Percentiles rank a stretch among this genome's conserved stretches.
Evolutionary conservation across 371 early-diverging fungal genomes (phyloP).

Genomic region (Smittium culicis): DNA sequence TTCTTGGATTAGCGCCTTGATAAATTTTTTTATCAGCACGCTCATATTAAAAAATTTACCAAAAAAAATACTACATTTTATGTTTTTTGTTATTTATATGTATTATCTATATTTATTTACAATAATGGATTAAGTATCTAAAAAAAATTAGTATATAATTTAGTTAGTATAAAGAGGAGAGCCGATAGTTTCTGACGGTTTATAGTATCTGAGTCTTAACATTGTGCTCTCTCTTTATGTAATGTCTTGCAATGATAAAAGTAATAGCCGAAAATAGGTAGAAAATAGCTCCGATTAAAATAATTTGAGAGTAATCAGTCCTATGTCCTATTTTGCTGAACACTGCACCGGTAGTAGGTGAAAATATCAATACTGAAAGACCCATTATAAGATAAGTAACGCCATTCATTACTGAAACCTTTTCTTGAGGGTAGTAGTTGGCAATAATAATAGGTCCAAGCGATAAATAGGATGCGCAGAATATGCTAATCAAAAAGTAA

Average conservation of each 20-base stretch:
- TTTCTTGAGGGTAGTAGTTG: background rate
- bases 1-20: too few species aligned
- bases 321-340: background rate
- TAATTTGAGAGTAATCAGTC: constrained; percentile 4
- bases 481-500: constrained; percentile 2
- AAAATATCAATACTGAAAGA: background rate
- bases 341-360: background rate
- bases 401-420: constrained; percentile 2
- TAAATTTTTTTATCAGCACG: too few species aligned
- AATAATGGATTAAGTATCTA: too few species aligned
- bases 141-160: too few species aligned
- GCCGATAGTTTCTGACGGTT: too few species aligned
- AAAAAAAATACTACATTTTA: too few species aligned
- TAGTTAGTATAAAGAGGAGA: too few species aligned
- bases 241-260: background rate
- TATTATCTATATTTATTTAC: too few species aligned
- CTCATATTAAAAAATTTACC: too few species aligned
- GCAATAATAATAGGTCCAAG: constrained; percentile 1
- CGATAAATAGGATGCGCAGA: background rate
- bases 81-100: too few species aligned
- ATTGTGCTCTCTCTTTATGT: background rate
- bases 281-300: constrained; percentile 1
- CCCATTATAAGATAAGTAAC: constrained; percentile 1
- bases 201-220: too few species aligned
- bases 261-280: background rate